phyloP scores from a whole-genome alignment of 768 basidiomycete genomes.

The Lactifluus echinatus region DNA sequence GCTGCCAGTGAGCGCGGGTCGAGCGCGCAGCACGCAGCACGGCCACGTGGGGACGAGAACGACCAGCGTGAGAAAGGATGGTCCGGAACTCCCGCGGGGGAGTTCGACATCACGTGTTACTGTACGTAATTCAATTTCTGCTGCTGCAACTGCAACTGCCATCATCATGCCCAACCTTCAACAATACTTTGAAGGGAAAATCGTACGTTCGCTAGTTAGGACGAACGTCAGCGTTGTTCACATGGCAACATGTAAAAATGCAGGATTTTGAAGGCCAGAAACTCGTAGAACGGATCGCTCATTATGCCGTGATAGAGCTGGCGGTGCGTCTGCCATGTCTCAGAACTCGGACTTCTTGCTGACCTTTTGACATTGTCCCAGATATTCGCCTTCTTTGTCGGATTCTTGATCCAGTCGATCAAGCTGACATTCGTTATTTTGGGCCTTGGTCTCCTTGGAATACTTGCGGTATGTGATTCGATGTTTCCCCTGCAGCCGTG shows the following conservation, averaged over 20 bases:
- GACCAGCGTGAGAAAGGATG: neutral
- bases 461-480: conserved; percentile 18
- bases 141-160: neutral
- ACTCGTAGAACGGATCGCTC: conserved; percentile 39
- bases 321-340: conserved; percentile 33
- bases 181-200: conserved; percentile 27
- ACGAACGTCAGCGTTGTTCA: neutral
- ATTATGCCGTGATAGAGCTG: conserved; percentile 35
- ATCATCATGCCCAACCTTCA: conserved; percentile 16
- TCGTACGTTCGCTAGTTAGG: conserved; percentile 21
- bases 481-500: neutral
- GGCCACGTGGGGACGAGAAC: no score
- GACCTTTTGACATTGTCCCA: conserved; percentile 21
- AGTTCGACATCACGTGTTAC: neutral
- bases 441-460: conserved; percentile 24
- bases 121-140: no score
- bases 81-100: neutral
- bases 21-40: neutral
- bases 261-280: conserved; percentile 61
- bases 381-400: conserved; percentile 48
- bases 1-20: neutral
- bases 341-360: neutral
- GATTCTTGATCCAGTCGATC: conserved; percentile 50
- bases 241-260: neutral
- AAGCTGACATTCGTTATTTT: conserved; percentile 44